A percentile compares a stretch with the other conserved stretches of the same genome.
Evolutionary conservation across 2,329 filamentous ascomycete species (phyloP).

Genomic region (Trematosphaeria pertusa): DNA sequence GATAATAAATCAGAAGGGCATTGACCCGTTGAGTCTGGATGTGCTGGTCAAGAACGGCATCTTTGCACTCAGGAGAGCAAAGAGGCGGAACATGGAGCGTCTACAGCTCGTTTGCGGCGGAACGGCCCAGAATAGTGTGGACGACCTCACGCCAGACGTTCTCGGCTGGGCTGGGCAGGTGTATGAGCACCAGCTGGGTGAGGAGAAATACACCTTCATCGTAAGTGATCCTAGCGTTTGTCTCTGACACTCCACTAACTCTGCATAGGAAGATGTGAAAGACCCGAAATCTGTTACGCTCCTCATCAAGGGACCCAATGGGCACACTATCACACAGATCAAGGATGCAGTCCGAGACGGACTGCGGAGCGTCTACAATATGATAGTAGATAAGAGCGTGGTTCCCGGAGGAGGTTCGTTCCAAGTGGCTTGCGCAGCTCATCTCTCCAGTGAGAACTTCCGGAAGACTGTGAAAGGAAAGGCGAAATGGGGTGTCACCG

Average conservation of each 20-base stretch:
- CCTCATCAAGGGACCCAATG: constrained; percentile 96
- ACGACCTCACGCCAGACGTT: constrained; percentile 85
- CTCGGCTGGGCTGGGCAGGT: constrained; percentile 96
- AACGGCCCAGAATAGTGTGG: constrained; percentile 91
- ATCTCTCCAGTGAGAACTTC: constrained; percentile 87
- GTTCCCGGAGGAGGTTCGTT: constrained; percentile 95
- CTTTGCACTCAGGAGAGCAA: constrained; percentile 89
- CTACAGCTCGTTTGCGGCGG: constrained; percentile 94
- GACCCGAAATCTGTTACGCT: constrained; percentile 97
- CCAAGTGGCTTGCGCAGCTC: constrained; percentile 89
- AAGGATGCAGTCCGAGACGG: constrained; percentile 96
- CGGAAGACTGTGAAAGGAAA: constrained; percentile 94
- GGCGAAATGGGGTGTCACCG: constrained; percentile 92
- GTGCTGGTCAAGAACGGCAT: constrained; percentile 98
- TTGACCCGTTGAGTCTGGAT: constrained; percentile 93
- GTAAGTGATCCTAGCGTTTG: constrained; percentile 31
- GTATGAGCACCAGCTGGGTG: constrained; percentile 95
- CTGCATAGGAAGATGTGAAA: constrained; percentile 82
- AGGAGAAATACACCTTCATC: constrained; percentile 99
- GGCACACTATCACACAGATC: constrained; percentile 95
- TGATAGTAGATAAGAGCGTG: constrained; percentile 97
- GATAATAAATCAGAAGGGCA: constrained; percentile 98
- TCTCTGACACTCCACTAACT: constrained; percentile 26
- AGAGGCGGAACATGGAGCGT: constrained; percentile 99
- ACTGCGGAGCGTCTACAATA: constrained; percentile 96